These are phyloP conservation scores for Pilobolus umbonatus DNA, from an alignment of 192 early-diverging fungal genomes.

Conservation along the genomic window DNA sequence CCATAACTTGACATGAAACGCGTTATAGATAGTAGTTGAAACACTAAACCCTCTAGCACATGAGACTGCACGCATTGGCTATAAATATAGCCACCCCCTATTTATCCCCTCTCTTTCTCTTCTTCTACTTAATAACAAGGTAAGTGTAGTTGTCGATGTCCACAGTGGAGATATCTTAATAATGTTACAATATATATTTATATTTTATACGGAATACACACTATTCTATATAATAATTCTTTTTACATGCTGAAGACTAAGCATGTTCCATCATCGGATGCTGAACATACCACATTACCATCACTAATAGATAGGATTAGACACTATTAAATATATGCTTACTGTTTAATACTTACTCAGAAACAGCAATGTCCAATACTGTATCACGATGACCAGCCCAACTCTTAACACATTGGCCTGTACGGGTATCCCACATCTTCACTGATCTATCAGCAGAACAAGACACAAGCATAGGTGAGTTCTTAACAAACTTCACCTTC, in stretches of 20 bases:
- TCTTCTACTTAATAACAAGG: too few relatives aligned
- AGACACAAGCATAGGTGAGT: conserved; percentile 66
- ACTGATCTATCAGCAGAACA: conserved; percentile 80
- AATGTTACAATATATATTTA: too few relatives aligned
- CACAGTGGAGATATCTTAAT: too few relatives aligned
- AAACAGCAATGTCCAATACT: conserved; percentile 78
- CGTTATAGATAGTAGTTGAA: too few relatives aligned
- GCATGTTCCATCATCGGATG: conserved; percentile 79
- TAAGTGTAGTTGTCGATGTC: too few relatives aligned
- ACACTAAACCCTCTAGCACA: too few relatives aligned
- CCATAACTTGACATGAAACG: too few relatives aligned
- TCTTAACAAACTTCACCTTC: conserved; percentile 64
- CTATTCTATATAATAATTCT: too few relatives aligned
- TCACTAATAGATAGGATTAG: conserved; percentile 33
- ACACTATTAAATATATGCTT: background rate
- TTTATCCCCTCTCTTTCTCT: too few relatives aligned
- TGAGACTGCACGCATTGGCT: too few relatives aligned
- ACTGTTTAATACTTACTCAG: conserved; percentile 32
- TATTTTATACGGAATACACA: too few relatives aligned
- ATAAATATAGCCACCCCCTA: too few relatives aligned
- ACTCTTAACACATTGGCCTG: conserved; percentile 67
- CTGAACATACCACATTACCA: conserved; percentile 68
- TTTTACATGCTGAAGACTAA: conserved; percentile 56
- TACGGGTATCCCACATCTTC: conserved; percentile 87
- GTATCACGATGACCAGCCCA: conserved; percentile 85